These are phyloP conservation scores for Trichosporon coremiiforme DNA, from an alignment of 1,284 basidiomycete genomes.

Conservation along the genomic window DNA sequence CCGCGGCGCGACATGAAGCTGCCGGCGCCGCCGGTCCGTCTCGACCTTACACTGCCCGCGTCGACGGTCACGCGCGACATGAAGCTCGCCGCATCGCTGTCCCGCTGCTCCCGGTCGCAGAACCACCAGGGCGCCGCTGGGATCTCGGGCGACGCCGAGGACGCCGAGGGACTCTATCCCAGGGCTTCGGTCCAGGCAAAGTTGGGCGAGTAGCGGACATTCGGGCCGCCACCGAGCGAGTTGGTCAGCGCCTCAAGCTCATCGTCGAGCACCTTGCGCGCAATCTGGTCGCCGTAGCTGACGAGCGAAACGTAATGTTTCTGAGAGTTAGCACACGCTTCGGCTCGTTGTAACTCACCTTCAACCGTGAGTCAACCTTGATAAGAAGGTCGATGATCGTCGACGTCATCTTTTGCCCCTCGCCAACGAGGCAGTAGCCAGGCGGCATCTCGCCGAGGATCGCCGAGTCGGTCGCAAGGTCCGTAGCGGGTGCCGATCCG, in stretches of 20 bases:
- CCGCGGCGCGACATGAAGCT: conserved; percentile 2
- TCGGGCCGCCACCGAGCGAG: conserved; percentile 21
- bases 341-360: conserved; percentile 39
- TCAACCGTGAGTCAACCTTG: conserved; percentile 57
- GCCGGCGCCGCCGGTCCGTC: not conserved
- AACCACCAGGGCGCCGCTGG: not conserved
- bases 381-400: conserved; percentile 53
- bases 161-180: not conserved
- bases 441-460: conserved; percentile 44
- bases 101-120: not conserved
- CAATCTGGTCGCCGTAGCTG: conserved; percentile 55
- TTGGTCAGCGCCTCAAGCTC: conserved; percentile 37
- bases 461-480: conserved; percentile 40
- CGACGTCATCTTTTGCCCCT: conserved; percentile 53
- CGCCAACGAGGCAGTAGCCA: conserved; percentile 46
- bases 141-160: not conserved
- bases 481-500: conserved; percentile 14
- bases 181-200: conserved; percentile 16
- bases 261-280: conserved; percentile 53
- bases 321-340: conserved; percentile 33
- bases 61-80: not conserved
- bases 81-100: not conserved
- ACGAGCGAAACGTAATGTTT: conserved; percentile 54
- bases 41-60: not conserved
- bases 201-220: conserved; percentile 13